phyloP scores from a whole-genome alignment of 2,329 filamentous ascomycete genomes.

The Alternaria rosae region DNA sequence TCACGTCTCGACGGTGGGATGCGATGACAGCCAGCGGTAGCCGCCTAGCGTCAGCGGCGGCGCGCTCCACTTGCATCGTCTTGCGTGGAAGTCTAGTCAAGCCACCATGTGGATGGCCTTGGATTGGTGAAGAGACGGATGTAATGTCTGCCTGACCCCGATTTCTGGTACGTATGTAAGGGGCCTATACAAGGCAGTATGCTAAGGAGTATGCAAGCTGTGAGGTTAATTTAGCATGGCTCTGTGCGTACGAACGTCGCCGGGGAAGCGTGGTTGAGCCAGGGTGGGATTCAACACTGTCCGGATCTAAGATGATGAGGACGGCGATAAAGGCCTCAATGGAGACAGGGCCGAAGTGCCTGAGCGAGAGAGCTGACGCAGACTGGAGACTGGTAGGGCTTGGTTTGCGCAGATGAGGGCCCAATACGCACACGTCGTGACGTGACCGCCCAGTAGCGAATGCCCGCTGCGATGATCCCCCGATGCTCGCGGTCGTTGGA shows the following conservation, averaged over 20 bases:
- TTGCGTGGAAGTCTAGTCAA: slow-evolving; percentile 17
- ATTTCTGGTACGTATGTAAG: slow-evolving; percentile 20
- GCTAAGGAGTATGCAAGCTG: slow-evolving; percentile 25
- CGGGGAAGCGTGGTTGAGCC: slow-evolving; percentile 34
- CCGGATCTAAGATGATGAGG: slow-evolving; percentile 36
- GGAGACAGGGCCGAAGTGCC: slow-evolving; percentile 36
- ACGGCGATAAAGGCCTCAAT: slow-evolving; percentile 24
- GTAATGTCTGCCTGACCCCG: slow-evolving; percentile 13
- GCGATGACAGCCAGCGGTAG: slow-evolving; percentile 34
- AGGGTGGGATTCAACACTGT: slow-evolving; percentile 28
- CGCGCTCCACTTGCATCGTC: slow-evolving; percentile 21
- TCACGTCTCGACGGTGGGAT: slow-evolving; percentile 27
- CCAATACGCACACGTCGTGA: slow-evolving; percentile 13
- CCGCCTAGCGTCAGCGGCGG: slow-evolving; percentile 37
- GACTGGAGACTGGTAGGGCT: slow-evolving; percentile 11
- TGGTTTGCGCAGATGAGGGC: slow-evolving; percentile 21
- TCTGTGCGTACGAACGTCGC: slow-evolving; percentile 42
- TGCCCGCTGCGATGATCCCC: slow-evolving; percentile 15
- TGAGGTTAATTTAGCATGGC: slow-evolving; percentile 36
- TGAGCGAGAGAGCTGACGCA: slow-evolving; percentile 30
- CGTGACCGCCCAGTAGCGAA: slow-evolving; percentile 15
- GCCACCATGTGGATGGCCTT: slow-evolving; percentile 3
- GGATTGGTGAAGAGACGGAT: slow-evolving; percentile 5
- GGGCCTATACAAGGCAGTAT: slow-evolving; percentile 21
- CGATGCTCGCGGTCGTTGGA: slow-evolving; percentile 14